Base-by-base conservation (phyloP, 2,329 filamentous ascomycete genomes). In the Arthrobotrys sinensis region DNA sequence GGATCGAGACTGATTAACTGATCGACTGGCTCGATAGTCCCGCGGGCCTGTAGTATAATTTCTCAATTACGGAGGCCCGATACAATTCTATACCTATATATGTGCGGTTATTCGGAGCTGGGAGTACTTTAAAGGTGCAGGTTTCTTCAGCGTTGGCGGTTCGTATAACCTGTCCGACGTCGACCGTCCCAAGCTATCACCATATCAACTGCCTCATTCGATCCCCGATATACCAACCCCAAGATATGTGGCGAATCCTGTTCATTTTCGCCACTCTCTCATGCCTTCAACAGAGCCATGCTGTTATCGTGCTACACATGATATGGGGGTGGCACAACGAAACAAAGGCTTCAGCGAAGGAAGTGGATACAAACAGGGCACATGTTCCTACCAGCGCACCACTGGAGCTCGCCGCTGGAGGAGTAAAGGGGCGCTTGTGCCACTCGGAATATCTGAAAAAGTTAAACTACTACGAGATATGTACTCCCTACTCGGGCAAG, bases 271-370 rank as follows among this genome's bases (percentile, higher is more conserved):
- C 28, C 11, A 4, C 21, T 10, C 32, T 73, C 34, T 55, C 14
- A 0, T 48, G 28, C 14, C 6, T 53, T n/a, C 14, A 10, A 1
- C 48, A 11, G n/a, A 46, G 46, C 19, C 60, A 73, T 3, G 69
- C 69, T 8, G 40, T 32, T n/a, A 60, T 48, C 8, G 12, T 57
- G 4, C 28, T 73, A 8, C 36, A 65, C 6, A 34, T 73, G n/a
- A 21, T 66, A 11, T 73, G 50, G 60, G 69, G 69, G 14, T 73
- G 60, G 60, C 69, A 73, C 45, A 73, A 66, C 40, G 16, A 60
- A 11, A 66, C 28, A 2, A 34, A 50, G 19, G 16, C 45, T 4
- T 36, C 34, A 14, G 69, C 32, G 12, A 32, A 5, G 12, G 69
- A 73, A 34, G 2, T 32, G 24, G 11, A 40, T 10, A 7, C 43